Conservation (phyloP, 108 stramenopile genomes). For the Cylindrotheca closterium region DNA sequence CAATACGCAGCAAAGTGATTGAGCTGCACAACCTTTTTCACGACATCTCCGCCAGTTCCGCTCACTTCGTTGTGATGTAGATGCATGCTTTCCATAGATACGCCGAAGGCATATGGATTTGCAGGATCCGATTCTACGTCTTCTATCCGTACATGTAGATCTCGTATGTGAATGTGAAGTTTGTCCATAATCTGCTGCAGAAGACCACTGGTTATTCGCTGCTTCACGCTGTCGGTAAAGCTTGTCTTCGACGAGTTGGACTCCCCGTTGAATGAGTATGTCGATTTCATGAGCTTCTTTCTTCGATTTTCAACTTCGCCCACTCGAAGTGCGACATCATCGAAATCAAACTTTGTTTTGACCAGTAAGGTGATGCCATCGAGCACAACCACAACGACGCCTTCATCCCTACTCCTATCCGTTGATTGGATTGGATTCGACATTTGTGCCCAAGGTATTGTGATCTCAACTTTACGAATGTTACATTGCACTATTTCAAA, state of each 20-base stretch:
- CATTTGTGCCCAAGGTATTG: conserved; percentile 64
- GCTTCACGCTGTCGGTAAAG: conserved; percentile 28
- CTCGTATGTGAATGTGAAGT: conserved; percentile 64
- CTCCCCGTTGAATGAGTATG: not conserved
- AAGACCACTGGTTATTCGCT: conserved; percentile 45
- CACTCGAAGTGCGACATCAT: conserved; percentile 41
- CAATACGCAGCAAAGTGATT: conserved; percentile 68
- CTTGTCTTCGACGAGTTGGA: not conserved
- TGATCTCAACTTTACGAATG: conserved; percentile 48
- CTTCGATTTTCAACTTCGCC: conserved; percentile 33
- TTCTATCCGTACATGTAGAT: conserved; percentile 68
- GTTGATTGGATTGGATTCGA: conserved; percentile 19
- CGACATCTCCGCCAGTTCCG: conserved; percentile 12
- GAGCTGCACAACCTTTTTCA: conserved; percentile 56
- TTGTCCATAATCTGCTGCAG: conserved; percentile 54
- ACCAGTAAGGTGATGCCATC: conserved; percentile 52
- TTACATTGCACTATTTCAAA: conserved; percentile 52
- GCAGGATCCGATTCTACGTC: conserved; percentile 49
- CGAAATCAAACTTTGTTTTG: conserved; percentile 42
- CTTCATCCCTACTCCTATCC: conserved; percentile 15
- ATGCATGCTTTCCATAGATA: conserved; percentile 70
- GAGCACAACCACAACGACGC: conserved; percentile 53
- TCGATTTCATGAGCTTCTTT: conserved; percentile 16
- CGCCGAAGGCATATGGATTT: conserved; percentile 52
- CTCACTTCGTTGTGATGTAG: conserved; percentile 49